A percentile compares a stretch with the other conserved stretches of the same genome.
phyloP scores from a whole-genome alignment of 352 stramenopile species.

The Phytopythium montanum region DNA sequence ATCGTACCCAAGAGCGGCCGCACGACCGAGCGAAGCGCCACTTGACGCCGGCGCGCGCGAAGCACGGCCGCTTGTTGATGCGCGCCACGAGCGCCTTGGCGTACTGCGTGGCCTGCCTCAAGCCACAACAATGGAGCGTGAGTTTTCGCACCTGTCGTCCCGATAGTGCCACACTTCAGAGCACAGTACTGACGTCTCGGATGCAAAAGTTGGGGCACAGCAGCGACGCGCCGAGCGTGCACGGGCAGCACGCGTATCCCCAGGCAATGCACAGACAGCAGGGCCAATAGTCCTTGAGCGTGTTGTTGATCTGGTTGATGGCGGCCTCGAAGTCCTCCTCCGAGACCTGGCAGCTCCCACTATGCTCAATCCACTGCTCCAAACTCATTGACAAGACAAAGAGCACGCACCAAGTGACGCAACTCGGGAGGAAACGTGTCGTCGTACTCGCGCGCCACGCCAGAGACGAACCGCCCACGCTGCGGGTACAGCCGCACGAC shows the following conservation, averaged over 20 bases:
- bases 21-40: constrained; percentile 57
- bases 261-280: constrained; percentile 70
- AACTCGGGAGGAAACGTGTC: constrained; percentile 67
- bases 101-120: constrained; percentile 60
- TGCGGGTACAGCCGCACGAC: constrained; percentile 50
- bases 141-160: not conserved
- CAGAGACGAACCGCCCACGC: constrained; percentile 67
- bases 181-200: constrained; percentile 36
- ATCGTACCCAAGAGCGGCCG: constrained; percentile 50
- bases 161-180: not conserved
- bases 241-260: constrained; percentile 64
- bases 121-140: not conserved
- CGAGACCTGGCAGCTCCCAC: constrained; percentile 22
- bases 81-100: constrained; percentile 46
- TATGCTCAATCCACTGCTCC: not conserved
- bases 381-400: not conserved
- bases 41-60: constrained; percentile 46
- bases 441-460: constrained; percentile 65
- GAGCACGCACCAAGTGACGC: constrained; percentile 28
- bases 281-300: constrained; percentile 78
- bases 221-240: constrained; percentile 59
- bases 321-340: constrained; percentile 60
- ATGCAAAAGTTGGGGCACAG: constrained; percentile 75
- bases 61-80: constrained; percentile 65
- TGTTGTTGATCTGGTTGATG: constrained; percentile 87